Evolutionary conservation across 2,329 filamentous ascomycete genomes (phyloP), one percentile per base, ranked within the genome.

Genomic region (Cladophialophora yegresii): DNA sequence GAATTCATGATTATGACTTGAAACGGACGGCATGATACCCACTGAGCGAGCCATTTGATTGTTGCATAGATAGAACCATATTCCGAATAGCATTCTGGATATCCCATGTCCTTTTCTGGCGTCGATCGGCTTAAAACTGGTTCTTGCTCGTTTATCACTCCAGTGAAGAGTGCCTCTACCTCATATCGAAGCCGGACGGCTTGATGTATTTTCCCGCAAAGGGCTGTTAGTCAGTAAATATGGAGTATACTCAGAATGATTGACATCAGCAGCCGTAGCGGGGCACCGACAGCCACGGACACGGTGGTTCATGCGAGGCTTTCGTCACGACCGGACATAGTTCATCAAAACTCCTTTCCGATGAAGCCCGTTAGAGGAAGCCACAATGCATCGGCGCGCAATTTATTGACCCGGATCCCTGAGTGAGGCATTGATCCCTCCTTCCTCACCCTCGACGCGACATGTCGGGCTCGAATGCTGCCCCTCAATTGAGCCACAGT

Each of bases 401-500:
- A 2, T 43, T 23, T 51, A 30, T 8, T 20, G 30, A n/a, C 2
- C 30, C 54, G 58, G 54, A 54, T 7, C 45, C 58, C n/a, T 59
- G 57, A 49, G 22, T 13, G 32, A 16, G 26, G 12, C 57, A 9
- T 36, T 7, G 6, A 12, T 23, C 45, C 2, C 20, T 51, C 23
- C 13, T n/a, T 53, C n/a, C 40, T 26, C 32, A 32, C 36, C 30
- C 33, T 13, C 13, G 20, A 36, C n/a, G 32, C 30, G 50, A 28
- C 47, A 67, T 65, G 60, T 56, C 63, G 5, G 32, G n/a, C 16
- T 13, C 45, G 23, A 54, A 22, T 22, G 63, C 59, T 58, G 63
- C 61, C 20, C 68, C 69, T 53, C 69, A 65, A 20, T 36, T 71
- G 40, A 71, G 67, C 62, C 61, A 64, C 36, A 64, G 54, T 28